Evolutionary conservation across 2,329 filamentous ascomycete species (phyloP), one percentile per base, ranked within the genome.

Genomic region (Monascus ruber): DNA sequence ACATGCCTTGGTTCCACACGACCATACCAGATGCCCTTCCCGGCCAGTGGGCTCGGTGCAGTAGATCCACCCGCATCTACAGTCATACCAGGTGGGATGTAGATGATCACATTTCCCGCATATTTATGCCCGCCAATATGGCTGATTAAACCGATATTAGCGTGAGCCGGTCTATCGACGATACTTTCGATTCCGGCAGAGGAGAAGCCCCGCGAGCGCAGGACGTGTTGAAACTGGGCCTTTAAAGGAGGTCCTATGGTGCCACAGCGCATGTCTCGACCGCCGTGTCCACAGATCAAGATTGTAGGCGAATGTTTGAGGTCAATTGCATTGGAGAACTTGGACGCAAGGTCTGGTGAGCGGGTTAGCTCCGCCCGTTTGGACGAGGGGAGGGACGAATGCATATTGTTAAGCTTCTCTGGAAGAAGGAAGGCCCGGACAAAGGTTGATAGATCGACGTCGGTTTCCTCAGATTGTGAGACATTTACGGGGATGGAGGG

Each of bases 41-140:
- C 63, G 6, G 63, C 60, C 48, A 66, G 51, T 35, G 61, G 56
- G 42, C 60, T 56, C 37, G 42, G 38, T n/a, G 39, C 42, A 24
- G 44, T 45, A 11, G 43, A 44, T 26, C 33, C 34, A n/a, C 43
- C 45, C 8, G 42, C 39, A 10, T 26, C 17, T 11, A 48, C 35
- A 29, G 39, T 55, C 51, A 63, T 55, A 9, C 48, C 49, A 1
- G 58, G 56, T 2, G 63, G 62, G 7, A 66, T 74, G 61, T 96
- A 96, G 1, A 96, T 70, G 67, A 96, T 84, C 49, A 95, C 78
- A 55, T 96, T 96, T 32, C 89, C 89, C 31, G 82, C 83, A 66
- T 91, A 96, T 69, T 94, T 94, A 68, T 96, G 89, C 1, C 89
- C 89, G 24, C 89, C 89, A 9, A 95, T 81, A 56, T 96, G 89